Evolutionary conservation across 805 yeast species (phyloP).

Genomic region (Suhomyces xylopsoci): DNA sequence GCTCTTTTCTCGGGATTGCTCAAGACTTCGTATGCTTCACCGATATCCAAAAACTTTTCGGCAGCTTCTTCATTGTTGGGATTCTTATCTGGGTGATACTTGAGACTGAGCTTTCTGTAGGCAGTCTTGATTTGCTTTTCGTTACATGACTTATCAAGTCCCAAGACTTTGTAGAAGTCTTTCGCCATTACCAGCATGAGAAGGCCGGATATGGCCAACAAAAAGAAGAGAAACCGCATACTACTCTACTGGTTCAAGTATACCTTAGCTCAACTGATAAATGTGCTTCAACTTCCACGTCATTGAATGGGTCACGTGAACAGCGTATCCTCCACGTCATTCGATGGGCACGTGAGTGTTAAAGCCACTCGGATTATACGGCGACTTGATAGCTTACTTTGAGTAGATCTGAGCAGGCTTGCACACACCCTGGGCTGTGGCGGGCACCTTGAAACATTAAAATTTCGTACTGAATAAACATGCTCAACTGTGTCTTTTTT

Average conservation of each 20-base stretch:
- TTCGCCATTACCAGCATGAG: slow-evolving; percentile 17
- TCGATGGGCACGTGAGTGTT: not conserved
- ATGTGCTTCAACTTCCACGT: slow-evolving; percentile 3
- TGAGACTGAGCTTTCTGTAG: slow-evolving; percentile 74
- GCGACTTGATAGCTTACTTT: not conserved
- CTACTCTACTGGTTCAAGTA: not conserved
- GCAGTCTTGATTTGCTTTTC: slow-evolving; percentile 85
- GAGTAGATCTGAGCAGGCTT: not conserved
- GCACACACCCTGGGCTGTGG: not conserved
- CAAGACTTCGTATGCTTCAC: slow-evolving; percentile 88
- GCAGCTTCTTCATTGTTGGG: slow-evolving; percentile 73
- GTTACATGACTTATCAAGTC: slow-evolving; percentile 62
- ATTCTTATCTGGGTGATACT: slow-evolving; percentile 94
- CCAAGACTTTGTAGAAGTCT: slow-evolving; percentile 63
- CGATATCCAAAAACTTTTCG: slow-evolving; percentile 82
- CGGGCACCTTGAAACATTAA: no score
- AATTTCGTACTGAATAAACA: not conserved
- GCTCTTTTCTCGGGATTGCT: slow-evolving; percentile 65
- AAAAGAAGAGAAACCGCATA: slow-evolving; percentile 4
- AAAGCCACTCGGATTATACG: not conserved
- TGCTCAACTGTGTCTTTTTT: not conserved
- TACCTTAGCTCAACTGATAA: not conserved
- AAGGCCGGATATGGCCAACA: slow-evolving; percentile 6
- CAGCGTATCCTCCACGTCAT: not conserved
- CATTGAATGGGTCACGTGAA: slow-evolving; percentile 1